Base-by-base conservation (phyloP, 2,329 filamentous ascomycete species). In the Sporothrix curviconia region DNA sequence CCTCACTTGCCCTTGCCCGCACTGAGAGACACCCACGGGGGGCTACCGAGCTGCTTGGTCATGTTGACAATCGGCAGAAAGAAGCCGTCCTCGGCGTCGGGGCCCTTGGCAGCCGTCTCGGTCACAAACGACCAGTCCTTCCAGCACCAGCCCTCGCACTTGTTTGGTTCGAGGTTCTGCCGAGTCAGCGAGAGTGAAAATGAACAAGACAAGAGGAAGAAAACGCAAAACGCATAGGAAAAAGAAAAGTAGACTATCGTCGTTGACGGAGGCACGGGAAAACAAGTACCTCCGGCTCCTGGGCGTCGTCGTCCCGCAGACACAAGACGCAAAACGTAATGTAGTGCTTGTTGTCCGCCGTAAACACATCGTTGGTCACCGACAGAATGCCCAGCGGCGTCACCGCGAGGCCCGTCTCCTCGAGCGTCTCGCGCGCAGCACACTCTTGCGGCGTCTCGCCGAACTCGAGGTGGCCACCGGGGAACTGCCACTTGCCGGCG, bases 391-490 rank as follows among this genome's bases (percentile, higher is more conserved):
- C 75, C 5, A 80, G 50, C 7, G 78, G 74, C 1, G 68, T 72
- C 1, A 90, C 74, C 0, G 70, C 64, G 0, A 90, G 74, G 0
- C 80, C 85, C 0, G 88, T 90, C 66, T 92, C 89, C 67, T 92
- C 89, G 0, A 81, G 66, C 0, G 81, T 75, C 69, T 92, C 89
- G 4, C 89, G 79, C 47, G 72, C 77, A 0, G 87, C 86, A 59
- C 87, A 90, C 0, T 70, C 68, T 19, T 82, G 74, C 32, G 83
- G 77, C 1, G 75, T 75, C 67, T 92, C 89, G 60, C 80, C 79
- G 57, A 81, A 79, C 60, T 92, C 89, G 15, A 92, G 78, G 64
- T 92, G 87, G 0, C 89, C 89, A 22, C 89, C 89, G 0, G 89
- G 87, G 14, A 90, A 79, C 51, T 84, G 84, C 71, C 79, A 83